Conservation (phyloP, 495 filamentous ascomycete species). For the Talaromyces ruber region DNA sequence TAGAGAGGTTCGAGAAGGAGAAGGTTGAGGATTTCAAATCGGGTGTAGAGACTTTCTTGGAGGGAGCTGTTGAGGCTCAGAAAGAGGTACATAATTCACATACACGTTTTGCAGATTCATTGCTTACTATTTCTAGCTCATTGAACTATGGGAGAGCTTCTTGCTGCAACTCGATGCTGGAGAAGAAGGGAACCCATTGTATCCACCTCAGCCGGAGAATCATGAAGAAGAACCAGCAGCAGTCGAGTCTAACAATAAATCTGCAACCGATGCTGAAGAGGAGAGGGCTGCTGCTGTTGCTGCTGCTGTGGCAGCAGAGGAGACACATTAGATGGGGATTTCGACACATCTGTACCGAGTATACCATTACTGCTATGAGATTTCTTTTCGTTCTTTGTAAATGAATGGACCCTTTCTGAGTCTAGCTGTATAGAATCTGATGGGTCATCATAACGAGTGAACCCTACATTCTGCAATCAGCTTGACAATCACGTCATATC, state of each 20-base stretch:
- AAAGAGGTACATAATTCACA: constrained; percentile 69
- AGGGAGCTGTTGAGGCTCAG: constrained; percentile 93
- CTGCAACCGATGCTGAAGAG: constrained; percentile 16
- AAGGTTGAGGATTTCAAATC: constrained; percentile 99
- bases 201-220: constrained; percentile 33
- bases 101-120: neutral
- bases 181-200: constrained; percentile 76
- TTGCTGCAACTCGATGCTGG: constrained; percentile 89
- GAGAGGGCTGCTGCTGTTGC: constrained; percentile 20
- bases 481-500: neutral
- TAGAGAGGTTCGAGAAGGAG: constrained; percentile 91
- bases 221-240: neutral
- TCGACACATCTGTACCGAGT: neutral
- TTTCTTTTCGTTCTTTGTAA: neutral
- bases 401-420: neutral
- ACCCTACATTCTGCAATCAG: too few species aligned
- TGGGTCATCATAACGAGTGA: too few species aligned
- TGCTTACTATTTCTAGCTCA: constrained; percentile 52
- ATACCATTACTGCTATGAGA: neutral
- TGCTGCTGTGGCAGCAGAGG: constrained; percentile 26
- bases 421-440: neutral
- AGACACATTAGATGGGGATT: constrained; percentile 13
- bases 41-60: constrained; percentile 93
- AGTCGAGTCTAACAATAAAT: constrained; percentile 5
- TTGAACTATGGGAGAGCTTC: constrained; percentile 98